A percentile compares a stretch with the other conserved stretches of the same genome.
phyloP scores from a whole-genome alignment of 371 early-diverging fungal species.

The Rhizopus arrhizus region DNA sequence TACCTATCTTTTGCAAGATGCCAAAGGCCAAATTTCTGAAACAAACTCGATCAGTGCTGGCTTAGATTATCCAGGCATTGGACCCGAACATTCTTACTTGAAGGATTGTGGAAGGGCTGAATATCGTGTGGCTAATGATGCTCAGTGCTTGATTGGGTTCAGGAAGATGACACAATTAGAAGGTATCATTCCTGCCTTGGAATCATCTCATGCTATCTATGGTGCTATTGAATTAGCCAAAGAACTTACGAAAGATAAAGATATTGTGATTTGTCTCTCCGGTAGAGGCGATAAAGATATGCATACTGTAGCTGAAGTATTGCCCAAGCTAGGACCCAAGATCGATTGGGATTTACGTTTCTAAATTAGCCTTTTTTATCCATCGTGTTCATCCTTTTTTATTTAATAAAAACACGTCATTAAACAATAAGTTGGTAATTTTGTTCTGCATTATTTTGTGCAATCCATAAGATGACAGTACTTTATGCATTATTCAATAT shows the following conservation, averaged over 20 bases:
- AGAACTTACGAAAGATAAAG: constrained; percentile 74
- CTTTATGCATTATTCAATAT: background rate
- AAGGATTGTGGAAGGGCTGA: constrained; percentile 87
- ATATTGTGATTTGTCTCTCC: constrained; percentile 87
- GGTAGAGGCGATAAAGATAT: constrained; percentile 99
- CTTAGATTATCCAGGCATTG: constrained; percentile 96
- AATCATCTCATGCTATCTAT: constrained; percentile 93
- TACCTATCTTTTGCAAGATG: constrained; percentile 92
- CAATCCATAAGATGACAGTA: background rate
- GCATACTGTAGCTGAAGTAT: constrained; percentile 85
- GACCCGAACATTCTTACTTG: constrained; percentile 94
- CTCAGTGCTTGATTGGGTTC: constrained; percentile 88
- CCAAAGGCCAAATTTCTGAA: constrained; percentile 91
- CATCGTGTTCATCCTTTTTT: too few species aligned
- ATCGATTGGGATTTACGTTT: constrained; percentile 93
- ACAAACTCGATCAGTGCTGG: constrained; percentile 96
- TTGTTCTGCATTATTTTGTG: background rate
- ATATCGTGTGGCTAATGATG: constrained; percentile 84
- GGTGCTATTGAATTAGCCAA: constrained; percentile 80
- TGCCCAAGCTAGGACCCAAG: constrained; percentile 87
- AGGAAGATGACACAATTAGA: constrained; percentile 84
- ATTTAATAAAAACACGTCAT: too few species aligned
- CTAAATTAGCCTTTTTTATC: constrained; percentile 20
- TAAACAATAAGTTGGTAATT: background rate
- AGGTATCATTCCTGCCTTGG: constrained; percentile 94